phyloP scores from a whole-genome alignment of 148 eudicot species.

The Rhododendron vialii region DNA sequence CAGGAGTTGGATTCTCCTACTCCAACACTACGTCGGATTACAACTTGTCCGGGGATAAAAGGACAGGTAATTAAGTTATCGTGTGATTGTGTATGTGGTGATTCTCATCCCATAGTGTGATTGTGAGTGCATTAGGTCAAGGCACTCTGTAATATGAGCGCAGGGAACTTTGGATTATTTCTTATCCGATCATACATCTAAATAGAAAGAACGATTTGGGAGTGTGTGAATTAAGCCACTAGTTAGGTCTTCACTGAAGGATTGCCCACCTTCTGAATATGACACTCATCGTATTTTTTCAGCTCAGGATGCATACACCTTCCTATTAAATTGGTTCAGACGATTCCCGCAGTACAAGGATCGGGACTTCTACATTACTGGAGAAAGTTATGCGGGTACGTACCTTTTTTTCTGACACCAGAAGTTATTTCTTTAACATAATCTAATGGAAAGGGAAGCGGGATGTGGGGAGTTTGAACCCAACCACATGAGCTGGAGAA shows the following conservation, averaged over 20 bases:
- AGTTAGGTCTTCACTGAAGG: neutral
- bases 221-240: neutral
- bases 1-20: constrained; percentile 49
- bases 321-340: constrained; percentile 32
- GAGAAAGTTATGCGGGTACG: constrained; percentile 45
- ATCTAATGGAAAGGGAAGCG: neutral
- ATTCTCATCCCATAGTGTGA: neutral
- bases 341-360: constrained; percentile 38
- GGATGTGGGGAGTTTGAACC: neutral
- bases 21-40: constrained; percentile 39
- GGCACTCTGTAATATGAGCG: neutral
- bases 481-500: neutral
- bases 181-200: too few relatives aligned
- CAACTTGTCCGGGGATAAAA: constrained; percentile 19
- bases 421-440: neutral
- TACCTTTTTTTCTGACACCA: neutral
- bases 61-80: constrained; percentile 20
- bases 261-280: neutral
- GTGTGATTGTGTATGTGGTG: neutral
- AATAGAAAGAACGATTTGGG: too few relatives aligned
- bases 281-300: neutral
- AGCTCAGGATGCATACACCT: constrained; percentile 32
- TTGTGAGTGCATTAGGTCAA: neutral
- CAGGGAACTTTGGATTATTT: neutral
- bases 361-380: constrained; percentile 34